Conservation (phyloP, 352 stramenopile genomes). For the Globisporangium polare region DNA sequence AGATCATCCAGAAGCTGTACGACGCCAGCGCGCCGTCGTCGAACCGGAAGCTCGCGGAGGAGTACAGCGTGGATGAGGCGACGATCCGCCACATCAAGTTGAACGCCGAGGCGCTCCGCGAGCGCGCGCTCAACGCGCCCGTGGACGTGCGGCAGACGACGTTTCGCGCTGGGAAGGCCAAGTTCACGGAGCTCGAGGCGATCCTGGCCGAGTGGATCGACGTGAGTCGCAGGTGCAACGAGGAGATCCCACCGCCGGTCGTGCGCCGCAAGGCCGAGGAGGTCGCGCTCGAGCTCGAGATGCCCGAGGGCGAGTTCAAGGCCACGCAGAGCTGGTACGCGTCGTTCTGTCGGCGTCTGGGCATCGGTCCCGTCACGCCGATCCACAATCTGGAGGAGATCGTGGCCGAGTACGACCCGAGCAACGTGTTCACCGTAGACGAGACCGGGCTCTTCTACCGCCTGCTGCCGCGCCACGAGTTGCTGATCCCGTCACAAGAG, state of each 20-base stretch:
- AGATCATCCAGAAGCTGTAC: conserved; percentile 15
- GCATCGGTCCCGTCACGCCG: conserved; percentile 2
- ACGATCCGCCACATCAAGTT: conserved; percentile 17
- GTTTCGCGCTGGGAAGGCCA: conserved; percentile 6
- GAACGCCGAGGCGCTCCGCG: conserved; percentile 4
- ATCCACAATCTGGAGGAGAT: conserved; percentile 11
- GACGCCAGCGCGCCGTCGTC: conserved; percentile 4
- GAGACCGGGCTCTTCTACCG: conserved; percentile 16
- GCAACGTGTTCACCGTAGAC: conserved; percentile 15
- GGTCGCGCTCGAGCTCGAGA: conserved; percentile 8
- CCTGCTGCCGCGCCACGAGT: conserved; percentile 4
- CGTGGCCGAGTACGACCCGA: conserved; percentile 6
- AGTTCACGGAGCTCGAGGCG: conserved; percentile 12
- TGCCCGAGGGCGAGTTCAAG: conserved; percentile 9
- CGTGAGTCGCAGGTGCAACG: conserved; percentile 13
- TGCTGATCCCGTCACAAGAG: background rate
- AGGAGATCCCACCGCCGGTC: conserved; percentile 10
- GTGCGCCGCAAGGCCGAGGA: conserved; percentile 9
- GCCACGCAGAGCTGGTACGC: conserved; percentile 10
- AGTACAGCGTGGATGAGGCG: conserved; percentile 14
- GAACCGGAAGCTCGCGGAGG: conserved; percentile 13
- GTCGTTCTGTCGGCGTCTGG: conserved; percentile 9
- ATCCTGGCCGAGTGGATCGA: conserved; percentile 15
- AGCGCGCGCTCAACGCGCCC: conserved; percentile 5
- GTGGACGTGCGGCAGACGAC: conserved; percentile 14